Base-by-base conservation (phyloP, 176 grass and related monocot species). In the Lolium rigidum region DNA sequence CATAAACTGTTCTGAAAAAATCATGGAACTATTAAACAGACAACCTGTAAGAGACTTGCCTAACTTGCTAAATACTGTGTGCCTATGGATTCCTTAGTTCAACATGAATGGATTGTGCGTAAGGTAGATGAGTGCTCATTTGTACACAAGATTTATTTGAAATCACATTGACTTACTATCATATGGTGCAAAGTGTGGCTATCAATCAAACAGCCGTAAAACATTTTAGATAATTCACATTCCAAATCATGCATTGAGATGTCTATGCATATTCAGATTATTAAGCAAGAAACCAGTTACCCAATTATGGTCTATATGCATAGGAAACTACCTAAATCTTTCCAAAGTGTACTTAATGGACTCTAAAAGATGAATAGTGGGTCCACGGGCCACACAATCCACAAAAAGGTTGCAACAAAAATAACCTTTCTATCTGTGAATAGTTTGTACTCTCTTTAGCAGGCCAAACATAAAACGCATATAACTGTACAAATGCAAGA, bases 381-480 rank as follows among this genome's bases (percentile, higher is more conserved):
- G 16, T 20, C 74, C 37, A 56, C 2, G 25, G 14, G 49, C 37
- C 25, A 76, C 26, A 18, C 20, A 20, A 76, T 54, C 49, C 49
- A 55, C 15, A 55, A 76, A 25, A 52, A 52, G 25, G 35, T 66
- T 16, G 26, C 28, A 66, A 66, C 26, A 66, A 65, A 56, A 35
- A 72, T 35, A 73, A 50, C 31, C 9, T 62, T 69, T 21, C 24
- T 17, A 69, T 37, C 20, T 64, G 38, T 74, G 16, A 66, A 55
- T 3, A 56, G 46, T 8, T 0, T 57, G 48, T 38, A 66, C 7
- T 49, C 71, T 46, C 9, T 37, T 4, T 4, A 70, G 13, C 66
- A 55, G 21, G 22, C 11, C 43, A 86, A 80, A 60, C 59, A 89
- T 3, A 39, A 44, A 84, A 80, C 16, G 28, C 47, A 75, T 9